Conservation (phyloP, 2,329 filamentous ascomycete species). For the Zymoseptoria passerinii region DNA sequence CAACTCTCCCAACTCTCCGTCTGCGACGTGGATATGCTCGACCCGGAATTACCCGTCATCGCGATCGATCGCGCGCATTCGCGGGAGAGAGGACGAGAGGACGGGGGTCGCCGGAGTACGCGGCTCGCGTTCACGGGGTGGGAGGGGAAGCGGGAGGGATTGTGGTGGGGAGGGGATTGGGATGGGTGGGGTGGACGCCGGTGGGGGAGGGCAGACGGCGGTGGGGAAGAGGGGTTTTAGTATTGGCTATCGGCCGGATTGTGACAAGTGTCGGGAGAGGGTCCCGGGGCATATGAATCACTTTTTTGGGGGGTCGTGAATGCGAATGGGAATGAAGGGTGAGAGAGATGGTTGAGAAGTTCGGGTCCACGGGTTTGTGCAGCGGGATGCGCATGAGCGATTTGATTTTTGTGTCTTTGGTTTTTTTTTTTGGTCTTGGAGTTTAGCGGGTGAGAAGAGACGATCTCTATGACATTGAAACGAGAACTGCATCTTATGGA, state of each 20-base stretch:
- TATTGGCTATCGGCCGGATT: slow-evolving; percentile 44
- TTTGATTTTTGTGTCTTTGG: too few relatives aligned
- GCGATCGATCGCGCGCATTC: slow-evolving; percentile 10
- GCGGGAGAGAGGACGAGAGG: slow-evolving; percentile 1
- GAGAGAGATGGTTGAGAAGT: not conserved
- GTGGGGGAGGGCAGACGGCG: slow-evolving; percentile 6
- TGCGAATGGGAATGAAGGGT: too few relatives aligned
- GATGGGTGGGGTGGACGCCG: slow-evolving; percentile 20
- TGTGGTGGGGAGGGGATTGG: slow-evolving; percentile 25
- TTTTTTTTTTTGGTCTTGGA: too few relatives aligned
- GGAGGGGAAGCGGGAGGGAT: not conserved
- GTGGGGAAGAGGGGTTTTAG: slow-evolving; percentile 31
- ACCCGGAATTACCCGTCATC: slow-evolving; percentile 17
- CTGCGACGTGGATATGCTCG: slow-evolving; percentile 30
- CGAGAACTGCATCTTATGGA: too few relatives aligned
- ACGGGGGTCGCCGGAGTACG: slow-evolving; percentile 9
- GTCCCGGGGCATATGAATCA: slow-evolving; percentile 46
- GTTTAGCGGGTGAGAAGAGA: too few relatives aligned
- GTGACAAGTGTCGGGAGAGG: slow-evolving; percentile 40
- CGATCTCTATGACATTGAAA: too few relatives aligned
- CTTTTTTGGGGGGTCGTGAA: slow-evolving; percentile 24
- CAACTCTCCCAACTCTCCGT: slow-evolving; percentile 30
- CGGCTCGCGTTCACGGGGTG: not conserved
- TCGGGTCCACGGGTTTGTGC: not conserved
- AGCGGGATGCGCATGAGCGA: too few relatives aligned